Evolutionary conservation across 495 filamentous ascomycete genomes (phyloP).

Genomic region (Astrothelium macrocarpum): DNA sequence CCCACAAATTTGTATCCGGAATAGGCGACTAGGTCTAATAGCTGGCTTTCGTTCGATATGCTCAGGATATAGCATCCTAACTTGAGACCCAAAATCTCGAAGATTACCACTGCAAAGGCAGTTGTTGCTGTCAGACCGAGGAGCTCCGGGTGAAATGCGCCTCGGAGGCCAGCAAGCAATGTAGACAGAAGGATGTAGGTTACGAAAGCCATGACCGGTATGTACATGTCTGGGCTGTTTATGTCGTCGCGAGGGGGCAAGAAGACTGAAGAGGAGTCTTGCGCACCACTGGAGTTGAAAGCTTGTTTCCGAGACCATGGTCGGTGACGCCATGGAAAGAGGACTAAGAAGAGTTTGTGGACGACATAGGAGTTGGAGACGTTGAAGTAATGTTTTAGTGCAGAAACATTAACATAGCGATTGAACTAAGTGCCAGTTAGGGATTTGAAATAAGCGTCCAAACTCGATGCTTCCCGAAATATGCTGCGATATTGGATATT

Average conservation of each 20-base stretch:
- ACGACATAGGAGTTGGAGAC: constrained; percentile 36
- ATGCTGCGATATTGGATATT: not conserved
- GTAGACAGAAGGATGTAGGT: constrained; percentile 94
- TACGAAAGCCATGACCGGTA: constrained; percentile 86
- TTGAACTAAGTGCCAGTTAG: constrained; percentile 52
- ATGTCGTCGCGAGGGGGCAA: constrained; percentile 92
- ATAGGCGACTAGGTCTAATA: constrained; percentile 90
- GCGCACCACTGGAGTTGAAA: constrained; percentile 6
- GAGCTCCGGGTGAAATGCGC: constrained; percentile 86
- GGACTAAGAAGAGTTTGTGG: constrained; percentile 56
- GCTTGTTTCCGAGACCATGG: constrained; percentile 78
- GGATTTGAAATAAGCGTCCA: not conserved
- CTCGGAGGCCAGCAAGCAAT: constrained; percentile 80
- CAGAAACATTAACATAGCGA: constrained; percentile 74
- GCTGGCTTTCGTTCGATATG: constrained; percentile 79
- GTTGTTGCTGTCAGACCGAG: constrained; percentile 80
- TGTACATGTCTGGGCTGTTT: constrained; percentile 99
- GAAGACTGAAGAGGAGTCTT: constrained; percentile 65
- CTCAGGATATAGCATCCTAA: constrained; percentile 84
- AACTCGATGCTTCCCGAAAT: too few species aligned
- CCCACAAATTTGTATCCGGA: constrained; percentile 98
- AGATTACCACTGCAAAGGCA: constrained; percentile 66
- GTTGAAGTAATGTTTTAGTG: constrained; percentile 40
- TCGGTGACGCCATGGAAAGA: constrained; percentile 95
- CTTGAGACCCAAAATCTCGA: constrained; percentile 85